Conservation (phyloP, 495 filamentous ascomycete genomes). For the Penicillium atrosanguineum region DNA sequence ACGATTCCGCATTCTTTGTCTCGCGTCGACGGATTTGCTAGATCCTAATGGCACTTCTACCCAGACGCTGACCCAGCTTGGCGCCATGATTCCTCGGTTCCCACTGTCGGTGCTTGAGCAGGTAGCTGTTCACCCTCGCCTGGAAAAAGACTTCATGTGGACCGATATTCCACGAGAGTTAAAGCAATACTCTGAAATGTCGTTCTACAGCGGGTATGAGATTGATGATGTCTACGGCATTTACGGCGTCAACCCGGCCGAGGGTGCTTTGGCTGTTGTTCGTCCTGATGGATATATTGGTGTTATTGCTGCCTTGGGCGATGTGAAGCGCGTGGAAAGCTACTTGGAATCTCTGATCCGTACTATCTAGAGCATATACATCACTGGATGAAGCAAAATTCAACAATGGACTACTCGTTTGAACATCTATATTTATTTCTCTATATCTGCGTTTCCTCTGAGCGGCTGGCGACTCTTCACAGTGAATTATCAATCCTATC, state of each 20-base stretch:
- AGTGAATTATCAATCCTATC: too few species aligned
- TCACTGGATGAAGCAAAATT: background rate
- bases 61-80: slow-evolving; percentile 33
- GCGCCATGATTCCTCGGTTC: slow-evolving; percentile 40
- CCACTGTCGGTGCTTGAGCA: slow-evolving; percentile 53
- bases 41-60: slow-evolving; percentile 26
- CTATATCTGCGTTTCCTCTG: too few species aligned
- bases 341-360: slow-evolving; percentile 33
- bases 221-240: slow-evolving; percentile 65
- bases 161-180: slow-evolving; percentile 56
- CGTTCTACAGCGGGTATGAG: slow-evolving; percentile 64
- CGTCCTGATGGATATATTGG: slow-evolving; percentile 69
- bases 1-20: slow-evolving; percentile 45
- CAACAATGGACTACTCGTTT: too few species aligned
- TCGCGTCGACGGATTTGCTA: slow-evolving; percentile 38
- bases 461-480: too few species aligned
- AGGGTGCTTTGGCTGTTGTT: slow-evolving; percentile 59
- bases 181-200: slow-evolving; percentile 54
- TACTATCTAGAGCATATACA: slow-evolving; percentile 9
- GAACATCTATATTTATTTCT: too few species aligned
- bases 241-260: slow-evolving; percentile 58
- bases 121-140: slow-evolving; percentile 58
- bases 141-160: slow-evolving; percentile 50
- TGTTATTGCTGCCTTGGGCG: slow-evolving; percentile 54
- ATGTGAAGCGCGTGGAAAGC: slow-evolving; percentile 41